These are phyloP conservation scores for Hericium coralloides DNA, from an alignment of 768 basidiomycete genomes.

Conservation along the genomic window DNA sequence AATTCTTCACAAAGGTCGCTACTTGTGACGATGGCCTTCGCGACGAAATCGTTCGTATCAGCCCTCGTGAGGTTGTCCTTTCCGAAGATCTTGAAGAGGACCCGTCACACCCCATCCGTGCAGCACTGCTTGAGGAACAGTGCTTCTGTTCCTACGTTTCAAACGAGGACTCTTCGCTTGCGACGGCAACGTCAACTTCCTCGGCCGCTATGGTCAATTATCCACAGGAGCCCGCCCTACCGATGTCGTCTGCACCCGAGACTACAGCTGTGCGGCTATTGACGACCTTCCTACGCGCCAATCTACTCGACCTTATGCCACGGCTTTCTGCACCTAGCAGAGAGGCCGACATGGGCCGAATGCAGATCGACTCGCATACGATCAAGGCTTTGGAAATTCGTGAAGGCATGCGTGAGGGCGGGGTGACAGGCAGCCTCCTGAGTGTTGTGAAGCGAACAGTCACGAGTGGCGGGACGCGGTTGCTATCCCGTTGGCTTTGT, in stretches of 20 bases:
- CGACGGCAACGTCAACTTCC: too few relatives aligned
- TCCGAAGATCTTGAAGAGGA: constrained; percentile 28
- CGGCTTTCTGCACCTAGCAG: constrained; percentile 44
- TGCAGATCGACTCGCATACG: constrained; percentile 87
- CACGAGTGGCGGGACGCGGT: constrained; percentile 69
- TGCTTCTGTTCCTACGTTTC: constrained; percentile 43
- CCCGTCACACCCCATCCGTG: constrained; percentile 37
- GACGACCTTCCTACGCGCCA: constrained; percentile 52
- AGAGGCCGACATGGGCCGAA: constrained; percentile 47
- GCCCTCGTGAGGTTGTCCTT: constrained; percentile 78
- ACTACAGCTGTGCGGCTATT: constrained; percentile 50
- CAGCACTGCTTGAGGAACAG: constrained; percentile 43
- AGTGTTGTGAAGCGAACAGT: constrained; percentile 69
- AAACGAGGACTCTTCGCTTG: too few relatives aligned
- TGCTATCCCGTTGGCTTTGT: constrained; percentile 76
- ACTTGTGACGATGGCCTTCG: constrained; percentile 46
- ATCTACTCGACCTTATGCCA: constrained; percentile 77
- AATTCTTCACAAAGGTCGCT: constrained; percentile 68
- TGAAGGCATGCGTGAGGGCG: constrained; percentile 66
- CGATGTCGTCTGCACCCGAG: constrained; percentile 29
- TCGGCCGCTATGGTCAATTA: too few relatives aligned
- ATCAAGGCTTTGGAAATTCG: constrained; percentile 84
- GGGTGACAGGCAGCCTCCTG: constrained; percentile 63
- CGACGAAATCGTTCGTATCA: constrained; percentile 77
- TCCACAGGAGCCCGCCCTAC: too few relatives aligned